A percentile compares a stretch with the other conserved stretches of the same genome.
phyloP scores from a whole-genome alignment of 2,329 filamentous ascomycete species.

The Cordyceps cicadae region DNA sequence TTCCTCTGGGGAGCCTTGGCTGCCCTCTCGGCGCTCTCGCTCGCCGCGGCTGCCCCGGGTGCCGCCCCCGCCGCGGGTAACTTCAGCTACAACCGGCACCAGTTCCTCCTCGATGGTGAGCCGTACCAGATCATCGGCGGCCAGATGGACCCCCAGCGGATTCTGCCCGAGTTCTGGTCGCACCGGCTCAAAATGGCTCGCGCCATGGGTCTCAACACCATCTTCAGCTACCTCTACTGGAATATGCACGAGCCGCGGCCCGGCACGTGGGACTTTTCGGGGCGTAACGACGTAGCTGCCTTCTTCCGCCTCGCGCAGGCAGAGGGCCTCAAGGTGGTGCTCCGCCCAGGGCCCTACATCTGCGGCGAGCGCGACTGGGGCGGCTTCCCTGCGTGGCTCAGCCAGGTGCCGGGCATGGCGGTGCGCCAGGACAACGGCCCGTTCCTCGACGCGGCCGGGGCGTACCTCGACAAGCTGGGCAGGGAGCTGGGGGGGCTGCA shows the following conservation, averaged over 20 bases:
- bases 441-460: conserved; percentile 29
- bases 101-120: conserved; percentile 33
- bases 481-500: conserved; percentile 27
- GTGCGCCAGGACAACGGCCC: conserved; percentile 33
- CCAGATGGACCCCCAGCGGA: conserved; percentile 43
- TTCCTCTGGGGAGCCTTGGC: not conserved
- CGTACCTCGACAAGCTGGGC: conserved; percentile 32
- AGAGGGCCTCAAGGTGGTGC: conserved; percentile 32
- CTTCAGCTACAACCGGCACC: conserved; percentile 31
- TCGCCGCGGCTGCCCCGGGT: not conserved
- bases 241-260: conserved; percentile 35
- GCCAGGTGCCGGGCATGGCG: conserved; percentile 30
- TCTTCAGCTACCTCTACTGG: conserved; percentile 49
- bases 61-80: not conserved
- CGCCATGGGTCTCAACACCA: conserved; percentile 69
- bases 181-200: conserved; percentile 65
- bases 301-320: conserved; percentile 38
- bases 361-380: conserved; percentile 43
- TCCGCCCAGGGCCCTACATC: conserved; percentile 40
- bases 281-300: conserved; percentile 34
- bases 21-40: not conserved
- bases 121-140: conserved; percentile 37
- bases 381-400: conserved; percentile 39
- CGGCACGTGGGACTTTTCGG: conserved; percentile 30
- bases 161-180: conserved; percentile 38